Conservation (phyloP, 441 rosid species). For the Populus hybrid region DNA sequence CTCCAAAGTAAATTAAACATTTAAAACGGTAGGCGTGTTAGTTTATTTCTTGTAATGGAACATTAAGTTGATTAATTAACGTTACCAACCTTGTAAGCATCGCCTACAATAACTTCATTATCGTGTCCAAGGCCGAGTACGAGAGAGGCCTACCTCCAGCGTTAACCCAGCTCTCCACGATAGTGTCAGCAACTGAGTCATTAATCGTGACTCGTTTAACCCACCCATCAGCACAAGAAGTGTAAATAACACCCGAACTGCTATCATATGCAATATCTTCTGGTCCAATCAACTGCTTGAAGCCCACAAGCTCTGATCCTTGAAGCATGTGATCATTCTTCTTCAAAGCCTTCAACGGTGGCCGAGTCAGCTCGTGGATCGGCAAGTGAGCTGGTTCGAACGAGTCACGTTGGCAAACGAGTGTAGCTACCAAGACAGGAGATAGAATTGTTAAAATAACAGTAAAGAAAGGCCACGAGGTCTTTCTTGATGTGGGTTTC, state of each 20-base stretch:
- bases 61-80: background rate
- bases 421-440: slow-evolving; percentile 27
- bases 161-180: slow-evolving; percentile 57
- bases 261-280: slow-evolving; percentile 37
- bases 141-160: slow-evolving; percentile 80
- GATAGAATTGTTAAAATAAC: slow-evolving; percentile 7
- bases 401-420: slow-evolving; percentile 43
- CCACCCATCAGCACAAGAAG: slow-evolving; percentile 69
- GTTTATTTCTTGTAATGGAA: too few relatives aligned
- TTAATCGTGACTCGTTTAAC: slow-evolving; percentile 50
- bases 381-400: slow-evolving; percentile 67
- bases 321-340: slow-evolving; percentile 30
- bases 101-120: slow-evolving; percentile 53
- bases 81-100: slow-evolving; percentile 49
- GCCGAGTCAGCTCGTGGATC: slow-evolving; percentile 28
- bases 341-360: slow-evolving; percentile 22
- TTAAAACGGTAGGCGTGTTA: too few relatives aligned
- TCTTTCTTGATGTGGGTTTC: background rate
- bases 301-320: slow-evolving; percentile 45
- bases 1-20: too few relatives aligned
- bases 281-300: slow-evolving; percentile 31
- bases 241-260: slow-evolving; percentile 41
- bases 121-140: slow-evolving; percentile 53
- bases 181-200: slow-evolving; percentile 31
- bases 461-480: slow-evolving; percentile 7